Percentiles rank a stretch among this genome's conserved stretches.
These are phyloP conservation scores for Botrytis deweyae DNA, from an alignment of 2,329 filamentous ascomycete species.

Conservation along the genomic window DNA sequence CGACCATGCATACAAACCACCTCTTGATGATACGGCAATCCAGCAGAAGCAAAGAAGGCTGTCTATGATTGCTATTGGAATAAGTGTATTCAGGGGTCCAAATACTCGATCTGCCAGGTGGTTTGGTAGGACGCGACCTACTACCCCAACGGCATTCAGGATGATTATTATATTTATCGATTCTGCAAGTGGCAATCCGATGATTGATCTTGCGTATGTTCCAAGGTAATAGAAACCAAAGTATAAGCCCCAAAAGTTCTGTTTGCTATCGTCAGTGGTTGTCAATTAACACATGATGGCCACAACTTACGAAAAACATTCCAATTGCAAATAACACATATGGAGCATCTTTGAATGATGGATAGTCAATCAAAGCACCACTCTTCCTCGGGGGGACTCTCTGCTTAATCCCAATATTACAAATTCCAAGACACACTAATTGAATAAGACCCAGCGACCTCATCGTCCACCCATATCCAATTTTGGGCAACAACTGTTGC, in stretches of 20 bases:
- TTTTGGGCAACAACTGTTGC: constrained; percentile 42
- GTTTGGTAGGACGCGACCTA: constrained; percentile 50
- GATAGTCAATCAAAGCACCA: constrained; percentile 47
- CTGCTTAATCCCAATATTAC: constrained; percentile 44
- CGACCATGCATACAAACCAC: constrained; percentile 51
- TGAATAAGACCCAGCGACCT: constrained; percentile 49
- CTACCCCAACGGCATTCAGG: constrained; percentile 52
- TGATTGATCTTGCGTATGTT: constrained; percentile 41
- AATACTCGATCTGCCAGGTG: constrained; percentile 49
- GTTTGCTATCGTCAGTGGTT: neutral
- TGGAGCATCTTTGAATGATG: constrained; percentile 45
- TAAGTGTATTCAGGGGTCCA: constrained; percentile 53
- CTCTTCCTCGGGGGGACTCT: constrained; percentile 44
- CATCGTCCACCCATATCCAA: constrained; percentile 50
- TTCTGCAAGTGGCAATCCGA: constrained; percentile 43
- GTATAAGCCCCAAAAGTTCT: constrained; percentile 46
- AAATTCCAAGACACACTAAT: constrained; percentile 40
- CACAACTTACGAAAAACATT: constrained; percentile 40
- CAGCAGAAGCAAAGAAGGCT: constrained; percentile 46
- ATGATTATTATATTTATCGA: constrained; percentile 52
- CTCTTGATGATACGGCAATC: constrained; percentile 46
- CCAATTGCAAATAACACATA: constrained; percentile 48
- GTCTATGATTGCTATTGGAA: constrained; percentile 44
- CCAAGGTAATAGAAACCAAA: constrained; percentile 44
- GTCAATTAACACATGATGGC: constrained; percentile 3